Percentiles rank a stretch among this genome's conserved stretches.
These are phyloP conservation scores for Pyronema domesticum DNA, from an alignment of 495 filamentous ascomycete genomes.

Conservation along the genomic window DNA sequence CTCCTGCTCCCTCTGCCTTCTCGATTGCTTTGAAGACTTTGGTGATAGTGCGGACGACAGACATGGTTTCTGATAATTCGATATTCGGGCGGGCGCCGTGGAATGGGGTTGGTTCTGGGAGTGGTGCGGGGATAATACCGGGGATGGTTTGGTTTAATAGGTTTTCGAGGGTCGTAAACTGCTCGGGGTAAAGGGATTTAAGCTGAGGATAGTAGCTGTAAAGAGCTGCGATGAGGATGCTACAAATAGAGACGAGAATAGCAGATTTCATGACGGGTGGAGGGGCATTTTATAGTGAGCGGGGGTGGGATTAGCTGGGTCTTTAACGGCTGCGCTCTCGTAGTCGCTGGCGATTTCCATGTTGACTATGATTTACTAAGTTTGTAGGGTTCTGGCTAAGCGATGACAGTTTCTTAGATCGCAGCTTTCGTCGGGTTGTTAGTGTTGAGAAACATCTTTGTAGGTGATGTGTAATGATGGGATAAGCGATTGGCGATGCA, in stretches of 20 bases:
- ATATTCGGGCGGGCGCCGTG: neutral
- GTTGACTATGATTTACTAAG: too few species aligned
- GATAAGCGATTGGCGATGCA: too few species aligned
- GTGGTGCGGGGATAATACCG: neutral
- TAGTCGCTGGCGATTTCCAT: too few species aligned
- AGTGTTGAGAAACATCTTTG: too few species aligned
- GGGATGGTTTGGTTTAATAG: neutral
- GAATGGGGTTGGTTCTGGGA: neutral
- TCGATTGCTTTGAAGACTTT: slow-evolving; percentile 69
- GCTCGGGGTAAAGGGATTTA: neutral
- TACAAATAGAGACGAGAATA: neutral
- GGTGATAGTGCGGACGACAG: slow-evolving; percentile 54
- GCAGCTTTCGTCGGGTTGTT: too few species aligned
- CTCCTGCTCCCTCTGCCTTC: slow-evolving; percentile 78
- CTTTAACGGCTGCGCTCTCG: too few species aligned
- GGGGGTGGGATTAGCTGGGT: too few species aligned
- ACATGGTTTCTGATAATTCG: slow-evolving; percentile 30
- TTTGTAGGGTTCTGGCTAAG: too few species aligned
- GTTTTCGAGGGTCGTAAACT: neutral
- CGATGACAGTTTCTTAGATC: too few species aligned
- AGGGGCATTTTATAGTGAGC: too few species aligned
- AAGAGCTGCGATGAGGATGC: neutral
- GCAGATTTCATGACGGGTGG: neutral
- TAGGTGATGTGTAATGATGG: too few species aligned
- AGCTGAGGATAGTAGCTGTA: neutral